These are phyloP conservation scores for Phytophthora lateralis DNA, from an alignment of 352 stramenopile genomes.

Conservation along the genomic window DNA sequence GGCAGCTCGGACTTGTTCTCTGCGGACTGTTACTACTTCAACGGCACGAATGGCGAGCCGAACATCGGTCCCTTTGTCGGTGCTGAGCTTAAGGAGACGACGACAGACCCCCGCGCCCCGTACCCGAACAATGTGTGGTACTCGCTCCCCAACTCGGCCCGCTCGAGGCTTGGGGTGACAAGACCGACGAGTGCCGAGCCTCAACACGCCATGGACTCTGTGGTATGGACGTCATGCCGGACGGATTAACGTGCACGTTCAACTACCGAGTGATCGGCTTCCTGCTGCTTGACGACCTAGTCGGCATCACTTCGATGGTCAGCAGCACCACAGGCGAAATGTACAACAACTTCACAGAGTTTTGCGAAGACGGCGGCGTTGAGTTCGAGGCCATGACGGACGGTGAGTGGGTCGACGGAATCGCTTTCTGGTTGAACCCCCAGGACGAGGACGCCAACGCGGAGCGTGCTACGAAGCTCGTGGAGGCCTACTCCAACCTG, in stretches of 20 bases:
- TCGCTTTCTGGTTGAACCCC: conserved; percentile 57
- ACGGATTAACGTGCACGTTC: conserved; percentile 49
- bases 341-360: conserved; percentile 52
- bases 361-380: conserved; percentile 47
- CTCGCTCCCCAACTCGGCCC: conserved; percentile 73
- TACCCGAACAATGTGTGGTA: conserved; percentile 69
- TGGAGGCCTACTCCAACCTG: conserved; percentile 57
- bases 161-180: conserved; percentile 32
- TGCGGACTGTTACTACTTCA: conserved; percentile 49
- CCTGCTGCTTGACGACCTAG: conserved; percentile 54
- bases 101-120: conserved; percentile 36
- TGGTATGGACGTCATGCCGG: conserved; percentile 37
- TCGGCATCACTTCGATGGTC: conserved; percentile 55
- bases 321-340: conserved; percentile 28
- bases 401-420: conserved; percentile 34
- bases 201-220: conserved; percentile 44
- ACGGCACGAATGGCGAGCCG: conserved; percentile 47
- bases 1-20: conserved; percentile 25
- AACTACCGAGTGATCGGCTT: conserved; percentile 55
- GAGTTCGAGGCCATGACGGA: conserved; percentile 49
- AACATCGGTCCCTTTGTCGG: conserved; percentile 67
- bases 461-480: conserved; percentile 31
- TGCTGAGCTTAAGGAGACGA: conserved; percentile 37
- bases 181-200: conserved; percentile 30
- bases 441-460: conserved; percentile 42